Conservation (phyloP, 306 rosid genomes). For the Casuarina glauca region DNA sequence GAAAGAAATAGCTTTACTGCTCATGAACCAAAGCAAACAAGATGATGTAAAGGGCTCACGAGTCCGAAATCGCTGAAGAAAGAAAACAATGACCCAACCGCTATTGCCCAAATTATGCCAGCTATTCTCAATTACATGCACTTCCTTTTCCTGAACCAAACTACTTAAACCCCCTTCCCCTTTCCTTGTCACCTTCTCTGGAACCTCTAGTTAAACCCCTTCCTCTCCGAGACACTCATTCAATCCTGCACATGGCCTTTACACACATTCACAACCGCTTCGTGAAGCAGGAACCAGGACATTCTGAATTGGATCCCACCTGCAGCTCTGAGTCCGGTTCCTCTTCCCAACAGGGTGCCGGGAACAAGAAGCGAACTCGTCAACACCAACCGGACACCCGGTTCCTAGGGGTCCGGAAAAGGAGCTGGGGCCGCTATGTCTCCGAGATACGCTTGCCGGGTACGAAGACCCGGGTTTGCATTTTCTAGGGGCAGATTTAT, state of each 20-base stretch:
- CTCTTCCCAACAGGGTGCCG: constrained; percentile 1
- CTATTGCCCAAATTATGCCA: background rate
- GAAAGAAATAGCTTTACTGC: too few relatives aligned
- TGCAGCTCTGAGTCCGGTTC: background rate
- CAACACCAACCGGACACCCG: background rate
- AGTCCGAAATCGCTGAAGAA: too few relatives aligned
- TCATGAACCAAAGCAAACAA: too few relatives aligned
- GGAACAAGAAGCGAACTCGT: constrained; percentile 3
- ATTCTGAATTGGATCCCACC: background rate
- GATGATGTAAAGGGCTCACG: too few relatives aligned
- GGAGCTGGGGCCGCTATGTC: constrained; percentile 60
- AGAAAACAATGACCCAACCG: too few relatives aligned
- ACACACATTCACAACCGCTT: background rate
- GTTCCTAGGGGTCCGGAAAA: constrained; percentile 48
- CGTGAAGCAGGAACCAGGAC: background rate
- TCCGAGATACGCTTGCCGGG: constrained; percentile 52
- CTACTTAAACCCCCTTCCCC: background rate
- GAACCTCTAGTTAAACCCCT: background rate
- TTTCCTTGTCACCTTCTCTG: too few relatives aligned
- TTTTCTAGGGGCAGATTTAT: too few relatives aligned
- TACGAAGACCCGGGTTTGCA: constrained; percentile 31
- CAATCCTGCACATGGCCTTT: background rate
- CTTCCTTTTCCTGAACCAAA: background rate
- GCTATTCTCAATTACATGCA: background rate
- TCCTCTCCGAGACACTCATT: background rate